Evolutionary conservation across 176 grass and related monocot species (phyloP), one percentile per base, ranked within the genome.

Genomic region (Zoysia japonica): DNA sequence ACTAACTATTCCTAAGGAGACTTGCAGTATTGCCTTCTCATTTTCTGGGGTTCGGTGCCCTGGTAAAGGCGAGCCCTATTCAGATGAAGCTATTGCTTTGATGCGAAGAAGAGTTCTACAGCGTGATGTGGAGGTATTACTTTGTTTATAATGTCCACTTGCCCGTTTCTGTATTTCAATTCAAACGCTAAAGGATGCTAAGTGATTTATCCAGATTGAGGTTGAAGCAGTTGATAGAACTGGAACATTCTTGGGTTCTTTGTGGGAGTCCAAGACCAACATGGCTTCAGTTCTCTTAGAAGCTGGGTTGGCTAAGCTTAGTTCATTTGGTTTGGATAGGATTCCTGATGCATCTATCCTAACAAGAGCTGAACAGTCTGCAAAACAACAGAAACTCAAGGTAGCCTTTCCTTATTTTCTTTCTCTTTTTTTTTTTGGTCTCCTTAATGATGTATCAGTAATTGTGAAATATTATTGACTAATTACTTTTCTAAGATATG

Each of bases 191-290:
- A 74, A 65, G 6, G 44, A 64, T 63, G 8, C 61, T 28, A 35
- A 41, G 35, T 70, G 51, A 15, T 57, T 76, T 28, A 2, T 87
- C 64, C 68, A 96, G 90, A 92, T 98, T 60, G 89, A 97, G 76
- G 82, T 98, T 17, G 95, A 94, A 82, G 87, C 85, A n/a, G 92
- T 94, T 49, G 95, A 98, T 57, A 90, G 66, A 72, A 90, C 78
- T 65, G 95, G 92, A 19, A 98, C 95, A 74, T 98, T 98, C 84
- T 89, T 98, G 80, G 95, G 95, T 48, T 90, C 90, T 61, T 77
- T 98, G 39, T 98, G 89, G 77, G 90, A 98, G 68, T 92, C 89
- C 6, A 94, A 88, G 51, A 94, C 75, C 46, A 92, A 94, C 60
- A 74, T 92, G 83, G 88, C 92, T 69, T 43, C 75, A 56, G 74